These are phyloP conservation scores for Mrakiaceae sp. DNA, from an alignment of 1,284 basidiomycete species.

Conservation along the genomic window DNA sequence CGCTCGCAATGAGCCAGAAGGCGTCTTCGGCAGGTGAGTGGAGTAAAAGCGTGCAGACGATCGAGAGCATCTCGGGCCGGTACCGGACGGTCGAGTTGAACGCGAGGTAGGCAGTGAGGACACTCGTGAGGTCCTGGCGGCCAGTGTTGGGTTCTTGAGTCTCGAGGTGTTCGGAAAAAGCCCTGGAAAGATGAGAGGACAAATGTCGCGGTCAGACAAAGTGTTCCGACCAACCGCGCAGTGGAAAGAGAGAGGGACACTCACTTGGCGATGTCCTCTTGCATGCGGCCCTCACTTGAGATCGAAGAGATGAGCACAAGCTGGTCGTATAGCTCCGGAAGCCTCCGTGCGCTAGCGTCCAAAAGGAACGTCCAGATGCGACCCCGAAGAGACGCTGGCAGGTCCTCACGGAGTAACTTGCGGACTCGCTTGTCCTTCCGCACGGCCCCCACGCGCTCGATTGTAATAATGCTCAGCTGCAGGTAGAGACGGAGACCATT, in stretches of 20 bases:
- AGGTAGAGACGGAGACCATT: background rate
- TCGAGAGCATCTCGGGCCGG: constrained; percentile 45
- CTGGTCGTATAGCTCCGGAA: too few species aligned
- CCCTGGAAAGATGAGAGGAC: constrained; percentile 11
- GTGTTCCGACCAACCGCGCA: too few species aligned
- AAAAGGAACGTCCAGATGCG: constrained; percentile 73
- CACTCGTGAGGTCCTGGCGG: constrained; percentile 27
- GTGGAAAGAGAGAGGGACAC: too few species aligned
- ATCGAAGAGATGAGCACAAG: too few species aligned
- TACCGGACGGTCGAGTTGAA: constrained; percentile 19
- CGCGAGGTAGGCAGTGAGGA: constrained; percentile 30
- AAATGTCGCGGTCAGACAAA: too few species aligned
- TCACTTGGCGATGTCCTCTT: too few species aligned
- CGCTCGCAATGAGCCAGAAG: constrained; percentile 64
- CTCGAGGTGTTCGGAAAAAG: constrained; percentile 30
- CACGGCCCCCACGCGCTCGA: constrained; percentile 38
- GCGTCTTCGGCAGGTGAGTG: constrained; percentile 82
- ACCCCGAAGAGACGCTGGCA: constrained; percentile 73
- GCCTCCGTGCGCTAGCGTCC: constrained; percentile 45
- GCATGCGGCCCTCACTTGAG: too few species aligned
- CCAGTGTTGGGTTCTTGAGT: constrained; percentile 27
- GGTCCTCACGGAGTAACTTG: constrained; percentile 61
- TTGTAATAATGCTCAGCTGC: constrained; percentile 50
- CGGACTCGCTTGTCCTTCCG: constrained; percentile 74
- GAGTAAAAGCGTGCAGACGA: constrained; percentile 66